Evolutionary conservation across 345 rosid genomes (phyloP), one percentile per base, ranked within the genome.

Genomic region (Eucalyptus curtisii): DNA sequence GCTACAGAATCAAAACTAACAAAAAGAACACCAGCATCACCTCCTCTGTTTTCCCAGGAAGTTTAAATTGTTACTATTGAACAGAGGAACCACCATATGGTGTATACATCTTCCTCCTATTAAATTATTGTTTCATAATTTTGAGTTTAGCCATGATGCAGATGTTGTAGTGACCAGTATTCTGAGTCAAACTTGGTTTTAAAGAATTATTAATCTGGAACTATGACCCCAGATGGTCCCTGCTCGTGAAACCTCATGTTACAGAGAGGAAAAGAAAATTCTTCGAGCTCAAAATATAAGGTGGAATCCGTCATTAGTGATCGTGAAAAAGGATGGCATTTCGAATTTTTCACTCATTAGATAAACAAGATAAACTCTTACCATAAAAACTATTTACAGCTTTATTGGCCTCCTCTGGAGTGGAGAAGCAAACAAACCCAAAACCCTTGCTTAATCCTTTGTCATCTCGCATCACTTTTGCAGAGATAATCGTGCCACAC

Each of bases 391-490:
- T 89, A 88, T 85, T 92, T 87, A 95, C 95, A 86, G 96, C 97
- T 84, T 91, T 92, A 82, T 30, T 90, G 52, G 96, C 97, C 92
- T 95, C 96, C 92, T 92, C 96, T 57, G 95, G 92, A 82, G 88
- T 90, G 90, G 96, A 95, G 91, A 96, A 95, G 90, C 96, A 94
- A 24, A 95, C 96, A 92, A 96, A 96, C 88, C 97, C 97, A 90
- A 95, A 95, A 30, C 98, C 98, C 88, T 92, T 96, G 87, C 95
- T 93, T 49, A 89, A 90, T 87, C 98, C 97, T 93, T 93, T 96
- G 44, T 93, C 92, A 89, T 95, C 95, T 89, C 95, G 91, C 96
- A 94, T 95, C 81, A 94, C 57, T 91, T 94, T 96, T 57, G 93
- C 92, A 24, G 98, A 95, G 31, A 93, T 94, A 86, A 94, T 93